Evolutionary conservation across 1,284 basidiomycete species (phyloP).

Genomic region (Trametes sp.): DNA sequence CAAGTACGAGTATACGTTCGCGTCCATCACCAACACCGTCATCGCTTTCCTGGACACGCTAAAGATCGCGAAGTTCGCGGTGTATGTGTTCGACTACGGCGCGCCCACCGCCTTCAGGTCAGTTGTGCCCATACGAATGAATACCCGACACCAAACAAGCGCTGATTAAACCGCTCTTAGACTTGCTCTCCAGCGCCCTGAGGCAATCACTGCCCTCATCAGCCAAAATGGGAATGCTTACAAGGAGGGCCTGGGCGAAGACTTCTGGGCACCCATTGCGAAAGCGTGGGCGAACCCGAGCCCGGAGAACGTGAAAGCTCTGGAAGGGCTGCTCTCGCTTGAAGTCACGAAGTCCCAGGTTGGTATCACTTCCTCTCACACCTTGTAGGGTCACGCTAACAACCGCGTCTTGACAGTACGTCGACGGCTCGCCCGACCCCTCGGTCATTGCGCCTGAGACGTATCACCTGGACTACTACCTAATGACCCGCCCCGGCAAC

Average conservation of each 20-base stretch:
- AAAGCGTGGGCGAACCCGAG: conserved; percentile 46
- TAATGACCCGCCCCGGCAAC: conserved; percentile 48
- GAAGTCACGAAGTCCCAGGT: conserved; percentile 47
- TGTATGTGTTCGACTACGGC: conserved; percentile 62
- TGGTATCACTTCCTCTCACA: not conserved
- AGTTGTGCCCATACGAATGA: conserved; percentile 1
- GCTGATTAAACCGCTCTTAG: conserved; percentile 30
- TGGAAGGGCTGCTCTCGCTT: conserved; percentile 36
- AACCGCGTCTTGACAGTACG: conserved; percentile 40
- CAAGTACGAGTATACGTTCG: conserved; percentile 52
- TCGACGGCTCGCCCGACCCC: conserved; percentile 45
- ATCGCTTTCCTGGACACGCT: conserved; percentile 51
- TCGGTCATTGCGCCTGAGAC: conserved; percentile 46
- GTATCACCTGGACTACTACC: conserved; percentile 51
- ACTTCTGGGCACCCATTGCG: conserved; percentile 49
- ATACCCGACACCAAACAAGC: conserved; percentile 13
- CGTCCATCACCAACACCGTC: conserved; percentile 47
- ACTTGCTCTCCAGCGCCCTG: conserved; percentile 52
- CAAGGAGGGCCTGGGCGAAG: conserved; percentile 49
- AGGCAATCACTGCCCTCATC: conserved; percentile 52
- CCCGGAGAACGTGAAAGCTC: conserved; percentile 36
- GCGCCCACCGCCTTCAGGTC: conserved; percentile 50
- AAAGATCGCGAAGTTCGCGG: conserved; percentile 45
- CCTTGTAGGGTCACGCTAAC: not conserved
- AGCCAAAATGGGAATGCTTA: conserved; percentile 60